Evolutionary conservation across 192 early-diverging fungal species (phyloP).

Genomic region (Paraglomus occultum): DNA sequence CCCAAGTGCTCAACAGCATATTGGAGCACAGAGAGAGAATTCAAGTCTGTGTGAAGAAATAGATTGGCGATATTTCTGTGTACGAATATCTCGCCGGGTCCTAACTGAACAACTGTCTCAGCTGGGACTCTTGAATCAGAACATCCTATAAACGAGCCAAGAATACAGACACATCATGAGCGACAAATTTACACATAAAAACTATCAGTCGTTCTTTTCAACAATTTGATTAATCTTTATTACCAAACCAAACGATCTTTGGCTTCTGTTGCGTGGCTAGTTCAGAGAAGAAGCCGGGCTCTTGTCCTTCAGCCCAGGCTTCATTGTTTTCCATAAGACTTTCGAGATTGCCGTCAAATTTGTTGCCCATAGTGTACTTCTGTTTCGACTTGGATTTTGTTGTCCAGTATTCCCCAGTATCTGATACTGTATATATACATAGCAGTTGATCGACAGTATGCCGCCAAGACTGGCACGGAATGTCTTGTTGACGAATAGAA

Average conservation of each 20-base stretch:
- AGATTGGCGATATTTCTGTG: constrained; percentile 98
- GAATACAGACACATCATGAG: constrained; percentile 6
- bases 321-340: constrained; percentile 55
- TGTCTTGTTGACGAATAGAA: no score
- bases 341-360: constrained; percentile 27
- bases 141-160: constrained; percentile 60
- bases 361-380: no score
- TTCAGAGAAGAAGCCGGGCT: constrained; percentile 71
- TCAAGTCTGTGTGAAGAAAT: constrained; percentile 79
- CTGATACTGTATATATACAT: no score
- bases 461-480: no score
- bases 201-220: no score
- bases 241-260: constrained; percentile 84
- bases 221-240: constrained; percentile 19
- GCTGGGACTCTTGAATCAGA: constrained; percentile 92
- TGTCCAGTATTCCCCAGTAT: no score
- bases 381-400: no score
- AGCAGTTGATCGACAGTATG: no score
- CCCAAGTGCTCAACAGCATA: constrained; percentile 90
- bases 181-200: not conserved
- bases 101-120: constrained; percentile 64
- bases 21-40: constrained; percentile 81
- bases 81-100: constrained; percentile 90
- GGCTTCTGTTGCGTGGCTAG: constrained; percentile 77
- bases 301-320: constrained; percentile 55